Evolutionary conservation across 1,284 basidiomycete species (phyloP).

Genomic region (Ceratobasidium sp.): DNA sequence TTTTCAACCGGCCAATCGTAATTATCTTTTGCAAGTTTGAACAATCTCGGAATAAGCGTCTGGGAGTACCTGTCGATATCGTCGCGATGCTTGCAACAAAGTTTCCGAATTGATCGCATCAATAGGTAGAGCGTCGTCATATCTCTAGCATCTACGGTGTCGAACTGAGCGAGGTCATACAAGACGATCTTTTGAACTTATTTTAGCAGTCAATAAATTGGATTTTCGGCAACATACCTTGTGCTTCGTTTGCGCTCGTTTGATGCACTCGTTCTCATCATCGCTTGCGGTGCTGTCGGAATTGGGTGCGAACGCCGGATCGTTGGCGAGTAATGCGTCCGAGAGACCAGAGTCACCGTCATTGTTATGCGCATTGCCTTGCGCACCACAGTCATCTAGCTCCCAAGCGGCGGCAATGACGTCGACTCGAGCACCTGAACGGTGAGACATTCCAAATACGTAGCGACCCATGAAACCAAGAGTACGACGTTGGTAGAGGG

Average conservation of each 20-base stretch:
- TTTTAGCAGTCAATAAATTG: not conserved
- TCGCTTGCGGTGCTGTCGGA: too few species aligned
- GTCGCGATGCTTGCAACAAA: not conserved
- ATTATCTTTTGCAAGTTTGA: too few species aligned
- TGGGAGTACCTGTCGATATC: not conserved
- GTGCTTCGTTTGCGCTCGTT: too few species aligned
- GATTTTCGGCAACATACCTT: too few species aligned
- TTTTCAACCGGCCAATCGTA: too few species aligned
- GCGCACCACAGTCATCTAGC: too few species aligned
- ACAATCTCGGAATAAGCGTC: too few species aligned
- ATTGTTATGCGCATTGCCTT: too few species aligned
- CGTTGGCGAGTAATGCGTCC: too few species aligned
- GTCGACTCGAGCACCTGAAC: not conserved
- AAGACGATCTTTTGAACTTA: not conserved
- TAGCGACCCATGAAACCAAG: not conserved
- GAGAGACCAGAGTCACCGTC: too few species aligned
- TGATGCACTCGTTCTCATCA: not conserved
- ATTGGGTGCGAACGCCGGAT: too few species aligned
- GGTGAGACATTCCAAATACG: not conserved
- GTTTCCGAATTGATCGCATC: not conserved
- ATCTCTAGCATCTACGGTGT: not conserved
- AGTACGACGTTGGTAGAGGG: not conserved
- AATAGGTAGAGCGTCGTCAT: not conserved
- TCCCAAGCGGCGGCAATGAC: conserved; percentile 4
- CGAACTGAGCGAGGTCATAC: not conserved